Conservation (phyloP, 2,329 filamentous ascomycete genomes). For the Parastagonospora nodorum region DNA sequence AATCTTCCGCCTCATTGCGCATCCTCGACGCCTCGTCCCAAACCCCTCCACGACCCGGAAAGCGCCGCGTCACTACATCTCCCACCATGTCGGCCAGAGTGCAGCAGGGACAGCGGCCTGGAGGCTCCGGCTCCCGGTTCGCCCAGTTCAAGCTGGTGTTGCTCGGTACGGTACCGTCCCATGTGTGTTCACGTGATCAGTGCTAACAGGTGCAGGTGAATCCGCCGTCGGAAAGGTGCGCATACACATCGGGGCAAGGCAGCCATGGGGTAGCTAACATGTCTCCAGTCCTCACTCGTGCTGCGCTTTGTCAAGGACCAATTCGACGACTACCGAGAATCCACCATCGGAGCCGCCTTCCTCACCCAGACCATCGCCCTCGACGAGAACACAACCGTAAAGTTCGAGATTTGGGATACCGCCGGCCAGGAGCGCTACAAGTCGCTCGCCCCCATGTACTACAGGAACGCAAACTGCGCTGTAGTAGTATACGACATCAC, state of each 20-base stretch:
- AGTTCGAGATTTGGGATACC: conserved; percentile 96
- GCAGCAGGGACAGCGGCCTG: conserved; percentile 70
- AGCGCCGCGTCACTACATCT: conserved; percentile 28
- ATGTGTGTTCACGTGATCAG: background rate
- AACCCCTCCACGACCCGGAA: conserved; percentile 11
- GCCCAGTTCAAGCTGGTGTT: conserved; percentile 99
- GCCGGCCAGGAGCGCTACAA: conserved; percentile 99
- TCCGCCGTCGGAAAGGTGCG: conserved; percentile 97
- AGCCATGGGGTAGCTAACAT: conserved; percentile 31
- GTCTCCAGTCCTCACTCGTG: conserved; percentile 87
- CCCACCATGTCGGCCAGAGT: conserved; percentile 80
- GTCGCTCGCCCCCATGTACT: conserved; percentile 99
- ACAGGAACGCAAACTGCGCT: conserved; percentile 98
- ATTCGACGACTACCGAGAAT: conserved; percentile 98
- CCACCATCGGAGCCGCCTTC: conserved; percentile 97
- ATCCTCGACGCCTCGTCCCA: conserved; percentile 3
- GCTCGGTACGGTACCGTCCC: conserved; percentile 68
- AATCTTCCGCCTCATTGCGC: conserved; percentile 2
- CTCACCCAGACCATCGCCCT: conserved; percentile 98
- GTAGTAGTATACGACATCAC: conserved; percentile 99
- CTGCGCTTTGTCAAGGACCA: conserved; percentile 99
- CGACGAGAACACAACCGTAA: conserved; percentile 97
- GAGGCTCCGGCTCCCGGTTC: conserved; percentile 74
- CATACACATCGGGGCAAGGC: conserved; percentile 22
- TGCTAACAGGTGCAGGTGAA: conserved; percentile 70